These are phyloP conservation scores for Rhizophagus prolifer DNA, from an alignment of 192 early-diverging fungal species.

Conservation along the genomic window DNA sequence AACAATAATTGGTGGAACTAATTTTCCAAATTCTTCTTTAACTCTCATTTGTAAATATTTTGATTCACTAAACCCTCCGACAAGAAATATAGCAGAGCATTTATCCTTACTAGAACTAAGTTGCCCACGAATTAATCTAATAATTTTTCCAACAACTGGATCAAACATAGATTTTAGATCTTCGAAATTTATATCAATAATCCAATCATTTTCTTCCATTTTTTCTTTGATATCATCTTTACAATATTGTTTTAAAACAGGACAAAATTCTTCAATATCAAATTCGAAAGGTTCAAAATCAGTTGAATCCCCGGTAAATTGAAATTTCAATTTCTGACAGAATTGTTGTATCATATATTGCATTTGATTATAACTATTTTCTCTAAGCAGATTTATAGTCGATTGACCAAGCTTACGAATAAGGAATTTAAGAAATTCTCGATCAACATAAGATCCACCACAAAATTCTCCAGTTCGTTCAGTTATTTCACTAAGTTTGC, in stretches of 20 bases:
- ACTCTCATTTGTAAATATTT: constrained; percentile 42
- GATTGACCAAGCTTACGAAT: not conserved
- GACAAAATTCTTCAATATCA: constrained; percentile 15
- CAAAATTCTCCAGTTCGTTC: constrained; percentile 46
- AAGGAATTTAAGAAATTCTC: constrained; percentile 22
- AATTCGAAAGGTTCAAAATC: not conserved
- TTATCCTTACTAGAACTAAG: constrained; percentile 34
- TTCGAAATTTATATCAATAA: constrained; percentile 4
- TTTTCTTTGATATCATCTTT: not conserved
- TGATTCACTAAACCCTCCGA: constrained; percentile 55
- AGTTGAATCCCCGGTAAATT: not conserved
- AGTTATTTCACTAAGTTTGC: constrained; percentile 44
- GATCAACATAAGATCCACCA: constrained; percentile 48
- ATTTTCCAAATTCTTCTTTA: constrained; percentile 32
- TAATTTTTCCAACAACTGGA: constrained; percentile 42
- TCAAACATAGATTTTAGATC: constrained; percentile 47
- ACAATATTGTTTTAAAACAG: not conserved
- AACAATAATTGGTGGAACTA: constrained; percentile 36
- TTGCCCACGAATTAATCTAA: constrained; percentile 44
- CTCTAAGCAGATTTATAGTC: not conserved
- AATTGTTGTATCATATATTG: constrained; percentile 12
- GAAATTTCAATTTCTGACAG: not conserved
- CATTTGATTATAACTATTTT: constrained; percentile 14
- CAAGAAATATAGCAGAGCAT: constrained; percentile 50
- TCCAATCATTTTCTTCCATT: constrained; percentile 6